A percentile compares a stretch with the other conserved stretches of the same genome.
Evolutionary conservation across 225 moss, liverwort and hornwort species (phyloP).

Genomic region (Sphagnum contortum): DNA sequence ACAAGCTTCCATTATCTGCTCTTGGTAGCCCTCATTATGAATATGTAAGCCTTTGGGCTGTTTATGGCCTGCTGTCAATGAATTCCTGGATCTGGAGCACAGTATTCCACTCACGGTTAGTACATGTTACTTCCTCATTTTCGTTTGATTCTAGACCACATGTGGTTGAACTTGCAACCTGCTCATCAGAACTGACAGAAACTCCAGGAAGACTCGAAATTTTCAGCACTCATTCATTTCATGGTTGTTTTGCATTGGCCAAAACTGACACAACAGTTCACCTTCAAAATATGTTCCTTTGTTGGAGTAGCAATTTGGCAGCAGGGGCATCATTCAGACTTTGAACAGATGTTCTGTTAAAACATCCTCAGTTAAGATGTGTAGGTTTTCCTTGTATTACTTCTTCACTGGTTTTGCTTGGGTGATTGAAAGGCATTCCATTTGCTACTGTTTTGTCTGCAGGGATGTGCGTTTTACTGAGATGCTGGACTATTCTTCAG

Average conservation of each 20-base stretch:
- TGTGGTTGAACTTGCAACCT: background rate
- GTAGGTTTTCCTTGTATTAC: too few species aligned
- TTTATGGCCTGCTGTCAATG: constrained; percentile 73
- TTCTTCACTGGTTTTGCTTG: too few species aligned
- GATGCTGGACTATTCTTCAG: constrained; percentile 93
- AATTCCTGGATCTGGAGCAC: constrained; percentile 99
- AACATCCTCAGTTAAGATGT: too few species aligned
- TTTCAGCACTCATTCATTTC: too few species aligned
- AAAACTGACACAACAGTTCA: too few species aligned
- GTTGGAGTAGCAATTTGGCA: too few species aligned
- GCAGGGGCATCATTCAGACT: too few species aligned
- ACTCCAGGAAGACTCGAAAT: background rate
- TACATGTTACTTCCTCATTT: background rate
- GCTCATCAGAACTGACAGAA: background rate
- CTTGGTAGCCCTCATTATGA: constrained; percentile 65
- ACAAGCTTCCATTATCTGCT: constrained; percentile 59
- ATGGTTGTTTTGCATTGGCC: too few species aligned
- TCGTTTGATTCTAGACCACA: background rate
- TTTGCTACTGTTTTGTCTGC: constrained; percentile 7
- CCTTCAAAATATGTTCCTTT: too few species aligned
- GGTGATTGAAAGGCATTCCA: too few species aligned
- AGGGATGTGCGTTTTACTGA: constrained; percentile 87
- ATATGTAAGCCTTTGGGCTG: constrained; percentile 72
- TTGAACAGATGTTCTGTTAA: too few species aligned
- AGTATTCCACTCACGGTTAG: constrained; percentile 84